Evolutionary conservation across 2,329 filamentous ascomycete genomes (phyloP).

Genomic region (Aspergillus niger): DNA sequence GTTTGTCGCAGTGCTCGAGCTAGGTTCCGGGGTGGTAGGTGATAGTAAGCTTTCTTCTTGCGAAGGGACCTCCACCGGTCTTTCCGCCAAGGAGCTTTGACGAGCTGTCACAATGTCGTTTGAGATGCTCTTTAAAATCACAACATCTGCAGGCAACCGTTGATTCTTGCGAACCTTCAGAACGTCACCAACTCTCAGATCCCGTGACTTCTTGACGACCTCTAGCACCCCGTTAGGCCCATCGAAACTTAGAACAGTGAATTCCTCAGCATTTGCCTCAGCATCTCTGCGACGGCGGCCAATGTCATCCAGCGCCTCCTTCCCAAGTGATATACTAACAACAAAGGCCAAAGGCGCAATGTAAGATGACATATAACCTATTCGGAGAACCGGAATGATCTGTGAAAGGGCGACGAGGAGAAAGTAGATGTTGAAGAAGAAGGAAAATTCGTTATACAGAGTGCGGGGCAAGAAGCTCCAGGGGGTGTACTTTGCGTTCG

Average conservation of each 20-base stretch:
- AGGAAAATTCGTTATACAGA: conserved; percentile 97
- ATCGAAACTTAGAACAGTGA: conserved; percentile 73
- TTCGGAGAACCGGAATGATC: conserved; percentile 82
- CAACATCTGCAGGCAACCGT: conserved; percentile 88
- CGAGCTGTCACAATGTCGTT: conserved; percentile 51
- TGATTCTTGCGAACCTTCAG: conserved; percentile 90
- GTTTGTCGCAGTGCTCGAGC: conserved; percentile 24
- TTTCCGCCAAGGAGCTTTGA: conserved; percentile 23
- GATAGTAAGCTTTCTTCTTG: conserved; percentile 22
- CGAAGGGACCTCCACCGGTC: conserved; percentile 31
- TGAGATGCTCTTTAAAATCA: conserved; percentile 80
- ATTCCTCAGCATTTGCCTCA: conserved; percentile 91
- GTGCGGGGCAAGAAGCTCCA: conserved; percentile 93
- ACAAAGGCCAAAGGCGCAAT: conserved; percentile 91
- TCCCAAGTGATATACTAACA: conserved; percentile 85
- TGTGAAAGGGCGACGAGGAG: conserved; percentile 92
- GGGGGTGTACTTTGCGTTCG: conserved; percentile 96
- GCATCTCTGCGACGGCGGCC: conserved; percentile 80
- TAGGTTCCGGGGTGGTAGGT: conserved; percentile 15
- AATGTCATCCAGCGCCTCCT: conserved; percentile 94
- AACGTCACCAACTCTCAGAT: conserved; percentile 93
- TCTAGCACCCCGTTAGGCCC: conserved; percentile 57
- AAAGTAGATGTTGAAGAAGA: conserved; percentile 99
- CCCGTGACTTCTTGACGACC: conserved; percentile 76
- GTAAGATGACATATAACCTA: conserved; percentile 94